A percentile compares a stretch with the other conserved stretches of the same genome.
phyloP scores from a whole-genome alignment of 345 rosid genomes.

The Acer campestre region DNA sequence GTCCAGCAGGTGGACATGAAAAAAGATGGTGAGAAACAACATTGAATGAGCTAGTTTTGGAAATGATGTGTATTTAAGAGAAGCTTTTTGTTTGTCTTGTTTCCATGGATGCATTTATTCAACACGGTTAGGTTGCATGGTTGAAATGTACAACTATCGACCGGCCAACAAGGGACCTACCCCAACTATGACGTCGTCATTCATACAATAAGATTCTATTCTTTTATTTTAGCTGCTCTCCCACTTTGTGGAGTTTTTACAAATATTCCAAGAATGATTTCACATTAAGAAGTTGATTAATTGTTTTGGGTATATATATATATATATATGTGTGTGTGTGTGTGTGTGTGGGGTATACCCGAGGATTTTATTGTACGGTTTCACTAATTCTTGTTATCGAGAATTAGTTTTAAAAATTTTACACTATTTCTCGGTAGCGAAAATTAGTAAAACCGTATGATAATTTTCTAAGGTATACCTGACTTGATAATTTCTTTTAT shows the following conservation, averaged over 20 bases:
- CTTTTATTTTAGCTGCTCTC: too few relatives aligned
- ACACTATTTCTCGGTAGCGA: too few relatives aligned
- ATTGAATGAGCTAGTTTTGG: neutral
- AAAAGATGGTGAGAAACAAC: constrained; percentile 3
- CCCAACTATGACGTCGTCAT: constrained; percentile 15
- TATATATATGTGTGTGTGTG: too few relatives aligned
- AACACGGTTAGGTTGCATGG: constrained; percentile 46
- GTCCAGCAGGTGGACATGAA: constrained; percentile 2
- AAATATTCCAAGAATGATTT: neutral
- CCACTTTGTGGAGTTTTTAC: neutral
- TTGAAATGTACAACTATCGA: constrained; percentile 28
- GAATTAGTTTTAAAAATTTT: too few relatives aligned
- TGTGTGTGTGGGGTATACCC: too few relatives aligned
- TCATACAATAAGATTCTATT: constrained; percentile 11
- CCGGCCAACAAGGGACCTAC: constrained; percentile 17
- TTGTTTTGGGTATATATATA: too few relatives aligned
- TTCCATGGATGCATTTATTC: constrained; percentile 22
- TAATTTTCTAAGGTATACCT: too few relatives aligned
- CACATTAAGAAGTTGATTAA: neutral
- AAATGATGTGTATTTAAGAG: neutral
- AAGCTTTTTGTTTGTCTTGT: neutral
- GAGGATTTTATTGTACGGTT: too few relatives aligned
- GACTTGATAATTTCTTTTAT: too few relatives aligned
- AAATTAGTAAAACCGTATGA: too few relatives aligned
- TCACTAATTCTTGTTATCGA: too few relatives aligned